Conservation (phyloP, 2,329 filamentous ascomycete genomes). For the Scleromitrula shiraiana region DNA sequence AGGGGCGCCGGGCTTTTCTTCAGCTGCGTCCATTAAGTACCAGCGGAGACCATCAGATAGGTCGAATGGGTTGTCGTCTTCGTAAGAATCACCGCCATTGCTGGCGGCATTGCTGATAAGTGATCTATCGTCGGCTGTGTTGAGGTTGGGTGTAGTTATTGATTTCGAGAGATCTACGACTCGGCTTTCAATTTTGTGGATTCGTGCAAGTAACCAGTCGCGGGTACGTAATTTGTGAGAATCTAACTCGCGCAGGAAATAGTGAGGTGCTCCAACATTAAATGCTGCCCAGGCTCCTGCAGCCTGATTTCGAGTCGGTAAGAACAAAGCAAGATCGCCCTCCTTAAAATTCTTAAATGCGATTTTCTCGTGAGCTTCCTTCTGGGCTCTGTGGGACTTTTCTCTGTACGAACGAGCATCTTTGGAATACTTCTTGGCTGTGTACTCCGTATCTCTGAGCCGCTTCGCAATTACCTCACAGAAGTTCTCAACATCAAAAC, state of each 20-base stretch:
- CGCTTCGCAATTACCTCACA: conserved; percentile 80
- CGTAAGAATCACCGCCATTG: conserved; percentile 48
- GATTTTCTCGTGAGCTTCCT: conserved; percentile 91
- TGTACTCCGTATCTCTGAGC: conserved; percentile 86
- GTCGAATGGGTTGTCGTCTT: conserved; percentile 96
- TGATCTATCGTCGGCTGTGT: conserved; percentile 33
- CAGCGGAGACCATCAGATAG: conserved; percentile 89
- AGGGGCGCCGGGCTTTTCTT: conserved; percentile 87
- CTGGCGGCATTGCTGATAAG: conserved; percentile 47
- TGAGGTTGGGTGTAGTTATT: conserved; percentile 34
- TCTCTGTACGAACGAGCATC: conserved; percentile 83
- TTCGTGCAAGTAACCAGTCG: conserved; percentile 95
- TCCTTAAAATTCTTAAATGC: conserved; percentile 94
- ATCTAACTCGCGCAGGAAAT: conserved; percentile 91
- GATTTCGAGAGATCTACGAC: conserved; percentile 87
- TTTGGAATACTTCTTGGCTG: conserved; percentile 86
- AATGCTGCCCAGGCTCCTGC: conserved; percentile 97
- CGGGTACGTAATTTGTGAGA: conserved; percentile 73
- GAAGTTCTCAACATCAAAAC: conserved; percentile 78
- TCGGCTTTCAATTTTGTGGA: conserved; percentile 82
- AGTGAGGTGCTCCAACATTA: conserved; percentile 95
- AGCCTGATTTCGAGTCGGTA: conserved; percentile 89
- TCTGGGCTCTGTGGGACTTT: conserved; percentile 70
- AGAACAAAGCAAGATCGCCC: conserved; percentile 85
- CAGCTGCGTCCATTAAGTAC: conserved; percentile 89